phyloP scores from a whole-genome alignment of 2,329 filamentous ascomycete genomes.

The Cordyceps militaris region DNA sequence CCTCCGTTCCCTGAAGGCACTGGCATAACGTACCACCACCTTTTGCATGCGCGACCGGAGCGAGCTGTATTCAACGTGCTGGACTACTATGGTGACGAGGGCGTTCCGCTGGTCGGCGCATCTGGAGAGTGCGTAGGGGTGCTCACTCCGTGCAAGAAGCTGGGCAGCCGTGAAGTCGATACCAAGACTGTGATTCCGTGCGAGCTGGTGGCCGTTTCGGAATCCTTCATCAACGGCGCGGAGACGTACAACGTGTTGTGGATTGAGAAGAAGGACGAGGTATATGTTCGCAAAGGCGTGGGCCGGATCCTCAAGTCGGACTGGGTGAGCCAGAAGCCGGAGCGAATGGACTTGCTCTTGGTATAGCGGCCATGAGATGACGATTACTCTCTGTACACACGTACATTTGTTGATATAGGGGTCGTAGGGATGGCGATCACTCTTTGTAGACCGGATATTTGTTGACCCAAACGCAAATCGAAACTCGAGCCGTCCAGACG shows the following conservation, averaged over 20 bases:
- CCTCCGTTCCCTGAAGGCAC: background rate
- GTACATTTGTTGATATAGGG: background rate
- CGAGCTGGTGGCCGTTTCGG: constrained; percentile 5
- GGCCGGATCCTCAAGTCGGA: constrained; percentile 8
- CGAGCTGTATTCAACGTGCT: constrained; percentile 5
- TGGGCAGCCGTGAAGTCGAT: background rate
- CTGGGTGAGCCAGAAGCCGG: constrained; percentile 2
- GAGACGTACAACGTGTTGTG: constrained; percentile 9
- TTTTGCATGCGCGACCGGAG: constrained; percentile 6
- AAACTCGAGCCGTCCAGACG: constrained; percentile 1
- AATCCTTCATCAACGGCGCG: constrained; percentile 1
- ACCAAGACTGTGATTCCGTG: constrained; percentile 6
- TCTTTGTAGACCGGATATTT: background rate
- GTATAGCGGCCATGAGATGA: background rate
- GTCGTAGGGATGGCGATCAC: background rate
- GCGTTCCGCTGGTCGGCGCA: background rate
- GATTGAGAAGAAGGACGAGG: constrained; percentile 1
- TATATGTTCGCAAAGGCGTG: constrained; percentile 9
- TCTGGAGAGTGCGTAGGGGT: constrained; percentile 8
- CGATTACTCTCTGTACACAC: background rate
- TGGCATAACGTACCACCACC: background rate
- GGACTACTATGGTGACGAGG: constrained; percentile 8
- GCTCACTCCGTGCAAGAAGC: constrained; percentile 4
- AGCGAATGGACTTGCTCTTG: constrained; percentile 2
- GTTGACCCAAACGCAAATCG: constrained; percentile 5